Evolutionary conservation across 306 rosid species (phyloP).

Genomic region (Mucuna pruriens): DNA sequence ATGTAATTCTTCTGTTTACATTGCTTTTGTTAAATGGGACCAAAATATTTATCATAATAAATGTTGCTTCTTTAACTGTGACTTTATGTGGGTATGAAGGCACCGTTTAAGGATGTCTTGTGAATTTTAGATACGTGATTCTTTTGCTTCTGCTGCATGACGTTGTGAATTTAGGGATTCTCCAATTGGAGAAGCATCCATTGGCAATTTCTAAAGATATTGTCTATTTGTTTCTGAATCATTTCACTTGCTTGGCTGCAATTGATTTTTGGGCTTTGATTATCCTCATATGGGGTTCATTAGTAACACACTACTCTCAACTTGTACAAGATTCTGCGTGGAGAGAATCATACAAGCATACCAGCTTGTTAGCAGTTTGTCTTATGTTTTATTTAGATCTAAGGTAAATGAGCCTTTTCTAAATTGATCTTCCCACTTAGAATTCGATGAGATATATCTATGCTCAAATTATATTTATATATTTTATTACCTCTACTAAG

Average conservation of each 20-base stretch:
- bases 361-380: too few relatives aligned
- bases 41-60: background rate
- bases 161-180: conserved; percentile 11
- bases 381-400: background rate
- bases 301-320: background rate
- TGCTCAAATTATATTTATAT: too few relatives aligned
- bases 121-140: conserved; percentile 17
- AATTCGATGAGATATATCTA: too few relatives aligned
- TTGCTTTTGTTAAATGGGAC: conserved; percentile 15
- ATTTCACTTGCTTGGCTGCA: background rate
- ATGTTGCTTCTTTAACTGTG: conserved; percentile 1
- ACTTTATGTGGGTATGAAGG: conserved; percentile 6
- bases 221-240: background rate
- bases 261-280: background rate
- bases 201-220: background rate
- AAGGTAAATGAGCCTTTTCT: background rate
- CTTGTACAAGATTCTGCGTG: background rate
- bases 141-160: conserved; percentile 13
- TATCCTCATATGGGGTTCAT: background rate
- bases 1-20: conserved; percentile 6
- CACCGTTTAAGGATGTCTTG: background rate
- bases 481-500: too few relatives aligned
- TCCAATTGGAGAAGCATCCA: conserved; percentile 1
- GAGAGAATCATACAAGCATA: background rate
- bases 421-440: too few relatives aligned